A percentile compares a stretch with the other conserved stretches of the same genome.
Evolutionary conservation across 306 rosid genomes (phyloP).

Genomic region (Benincasa hispida): DNA sequence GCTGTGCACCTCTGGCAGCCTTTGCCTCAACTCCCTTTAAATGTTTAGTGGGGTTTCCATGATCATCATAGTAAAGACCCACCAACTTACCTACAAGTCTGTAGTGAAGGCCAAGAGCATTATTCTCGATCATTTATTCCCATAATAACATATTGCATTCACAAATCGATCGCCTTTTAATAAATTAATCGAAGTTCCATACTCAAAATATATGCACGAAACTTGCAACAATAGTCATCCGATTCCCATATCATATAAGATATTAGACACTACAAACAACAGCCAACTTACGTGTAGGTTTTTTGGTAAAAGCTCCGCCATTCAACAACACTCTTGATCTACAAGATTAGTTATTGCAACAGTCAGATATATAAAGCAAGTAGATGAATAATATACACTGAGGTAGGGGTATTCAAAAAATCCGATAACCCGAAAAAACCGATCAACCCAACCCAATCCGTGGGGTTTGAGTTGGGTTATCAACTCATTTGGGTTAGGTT

Average conservation of each 20-base stretch:
- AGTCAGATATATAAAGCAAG: not conserved
- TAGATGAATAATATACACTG: not conserved
- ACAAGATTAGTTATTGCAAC: slow-evolving; percentile 11
- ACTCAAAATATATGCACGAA: not conserved
- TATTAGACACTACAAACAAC: not conserved
- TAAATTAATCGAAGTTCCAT: not conserved
- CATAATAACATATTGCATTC: not conserved
- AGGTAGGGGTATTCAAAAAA: no score
- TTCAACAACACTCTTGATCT: slow-evolving; percentile 87
- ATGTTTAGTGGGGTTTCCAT: slow-evolving; percentile 71
- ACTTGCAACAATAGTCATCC: not conserved
- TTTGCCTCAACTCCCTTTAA: slow-evolving; percentile 91
- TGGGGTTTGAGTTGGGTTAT: no score
- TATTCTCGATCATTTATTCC: not conserved
- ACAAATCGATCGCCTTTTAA: not conserved
- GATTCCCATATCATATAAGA: not conserved
- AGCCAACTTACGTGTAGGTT: slow-evolving; percentile 60
- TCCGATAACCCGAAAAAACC: no score
- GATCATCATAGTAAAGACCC: slow-evolving; percentile 62
- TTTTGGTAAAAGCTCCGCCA: slow-evolving; percentile 81
- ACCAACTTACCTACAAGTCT: slow-evolving; percentile 79
- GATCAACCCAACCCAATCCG: no score
- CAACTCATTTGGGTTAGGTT: no score
- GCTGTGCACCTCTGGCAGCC: slow-evolving; percentile 92
- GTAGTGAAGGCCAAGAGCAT: not conserved